phyloP scores from a whole-genome alignment of 2,329 filamentous ascomycete genomes.

The Ophiostoma sp. region DNA sequence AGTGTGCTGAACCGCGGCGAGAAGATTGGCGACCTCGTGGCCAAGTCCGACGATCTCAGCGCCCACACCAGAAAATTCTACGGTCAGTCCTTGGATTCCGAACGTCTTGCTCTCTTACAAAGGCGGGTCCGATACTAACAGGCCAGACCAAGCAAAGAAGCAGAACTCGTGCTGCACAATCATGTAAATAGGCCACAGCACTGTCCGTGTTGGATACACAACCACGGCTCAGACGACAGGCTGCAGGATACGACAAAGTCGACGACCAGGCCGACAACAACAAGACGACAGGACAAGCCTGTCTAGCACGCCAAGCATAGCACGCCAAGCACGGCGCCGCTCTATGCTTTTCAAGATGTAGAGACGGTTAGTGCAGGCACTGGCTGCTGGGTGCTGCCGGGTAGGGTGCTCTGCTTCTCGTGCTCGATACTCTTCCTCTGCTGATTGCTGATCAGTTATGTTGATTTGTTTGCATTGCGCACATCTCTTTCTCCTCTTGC shows the following conservation, averaged over 20 bases:
- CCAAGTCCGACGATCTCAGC: constrained; percentile 87
- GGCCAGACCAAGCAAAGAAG: constrained; percentile 65
- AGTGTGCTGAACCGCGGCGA: constrained; percentile 81
- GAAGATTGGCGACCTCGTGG: constrained; percentile 91
- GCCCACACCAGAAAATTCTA: constrained; percentile 98
- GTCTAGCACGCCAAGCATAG: neutral
- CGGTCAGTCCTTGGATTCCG: constrained; percentile 40
- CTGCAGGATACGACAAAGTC: no score
- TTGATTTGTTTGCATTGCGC: neutral
- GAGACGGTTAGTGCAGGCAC: neutral
- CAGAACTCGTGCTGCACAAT: constrained; percentile 71
- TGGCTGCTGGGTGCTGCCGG: no score
- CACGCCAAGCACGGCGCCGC: neutral
- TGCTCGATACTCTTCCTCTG: neutral
- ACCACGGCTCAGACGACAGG: neutral
- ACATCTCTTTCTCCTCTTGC: neutral
- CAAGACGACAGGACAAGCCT: neutral
- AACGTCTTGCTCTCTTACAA: neutral
- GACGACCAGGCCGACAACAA: no score
- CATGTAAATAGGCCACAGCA: constrained; percentile 46
- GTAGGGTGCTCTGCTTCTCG: neutral
- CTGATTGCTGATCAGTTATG: neutral
- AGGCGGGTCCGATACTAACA: neutral
- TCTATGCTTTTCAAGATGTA: neutral
- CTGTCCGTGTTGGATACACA: neutral